These are phyloP conservation scores for Candida adriatica DNA, from an alignment of 805 yeast species.

Conservation along the genomic window DNA sequence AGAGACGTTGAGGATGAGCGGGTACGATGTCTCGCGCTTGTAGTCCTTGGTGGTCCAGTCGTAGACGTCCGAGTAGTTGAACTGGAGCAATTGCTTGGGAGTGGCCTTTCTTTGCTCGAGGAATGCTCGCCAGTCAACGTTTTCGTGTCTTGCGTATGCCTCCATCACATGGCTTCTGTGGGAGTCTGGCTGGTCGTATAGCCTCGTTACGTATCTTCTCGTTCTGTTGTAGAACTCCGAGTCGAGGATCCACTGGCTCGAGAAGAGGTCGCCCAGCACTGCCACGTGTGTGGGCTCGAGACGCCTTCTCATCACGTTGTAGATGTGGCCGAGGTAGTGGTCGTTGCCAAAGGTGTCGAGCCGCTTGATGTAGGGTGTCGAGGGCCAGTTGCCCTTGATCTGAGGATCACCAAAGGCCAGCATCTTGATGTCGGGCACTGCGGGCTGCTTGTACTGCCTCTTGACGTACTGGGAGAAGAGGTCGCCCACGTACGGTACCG, in stretches of 20 bases:
- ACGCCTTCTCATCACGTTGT: conserved; percentile 52
- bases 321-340: conserved; percentile 80
- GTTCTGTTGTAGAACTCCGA: conserved; percentile 81
- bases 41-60: conserved; percentile 51
- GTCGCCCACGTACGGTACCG: conserved; percentile 19
- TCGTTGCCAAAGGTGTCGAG: conserved; percentile 90
- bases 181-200: conserved; percentile 52
- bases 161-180: conserved; percentile 45
- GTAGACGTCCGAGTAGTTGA: conserved; percentile 53
- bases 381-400: conserved; percentile 80
- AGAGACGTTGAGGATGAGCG: conserved; percentile 72
- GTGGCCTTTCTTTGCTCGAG: conserved; percentile 27
- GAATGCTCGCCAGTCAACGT: conserved; percentile 48
- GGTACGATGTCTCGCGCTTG: conserved; percentile 37
- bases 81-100: conserved; percentile 31
- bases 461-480: conserved; percentile 22
- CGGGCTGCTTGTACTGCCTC: conserved; percentile 9
- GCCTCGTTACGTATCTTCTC: conserved; percentile 60
- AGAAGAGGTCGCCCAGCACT: conserved; percentile 88
- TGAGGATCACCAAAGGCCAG: conserved; percentile 95
- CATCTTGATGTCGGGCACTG: conserved; percentile 44
- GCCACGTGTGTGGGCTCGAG: conserved; percentile 74
- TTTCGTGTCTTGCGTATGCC: conserved; percentile 40
- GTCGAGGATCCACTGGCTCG: conserved; percentile 92
- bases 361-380: conserved; percentile 62